These are phyloP conservation scores for Laburnicola sp. DNA, from an alignment of 2,329 filamentous ascomycete genomes.

Conservation along the genomic window DNA sequence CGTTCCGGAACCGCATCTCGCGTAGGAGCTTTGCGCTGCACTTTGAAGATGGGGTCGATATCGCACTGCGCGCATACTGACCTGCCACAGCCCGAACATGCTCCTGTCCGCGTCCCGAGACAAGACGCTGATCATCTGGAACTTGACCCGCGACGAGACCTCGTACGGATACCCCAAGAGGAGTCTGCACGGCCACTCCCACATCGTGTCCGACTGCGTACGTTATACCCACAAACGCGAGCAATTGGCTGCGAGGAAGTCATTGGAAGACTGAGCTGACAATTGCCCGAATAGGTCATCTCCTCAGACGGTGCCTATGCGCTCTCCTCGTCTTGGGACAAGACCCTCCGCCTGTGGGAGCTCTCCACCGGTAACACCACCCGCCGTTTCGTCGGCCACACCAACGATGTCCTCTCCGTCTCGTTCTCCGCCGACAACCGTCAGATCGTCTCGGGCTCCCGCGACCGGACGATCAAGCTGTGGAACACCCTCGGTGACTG, in stretches of 20 bases:
- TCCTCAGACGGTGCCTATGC: constrained; percentile 99
- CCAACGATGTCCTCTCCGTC: constrained; percentile 98
- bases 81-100: constrained; percentile 83
- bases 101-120: constrained; percentile 96
- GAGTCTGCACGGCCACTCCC: constrained; percentile 97
- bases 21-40: constrained; percentile 6
- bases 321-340: constrained; percentile 98
- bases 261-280: constrained; percentile 32
- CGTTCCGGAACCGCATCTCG: constrained; percentile 15
- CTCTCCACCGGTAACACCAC: constrained; percentile 96
- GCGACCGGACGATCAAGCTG: constrained; percentile 99
- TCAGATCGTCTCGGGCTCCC: constrained; percentile 98
- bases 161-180: constrained; percentile 99
- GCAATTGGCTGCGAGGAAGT: constrained; percentile 34
- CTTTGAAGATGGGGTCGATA: neutral
- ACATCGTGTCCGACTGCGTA: constrained; percentile 99
- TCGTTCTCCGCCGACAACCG: constrained; percentile 99
- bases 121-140: constrained; percentile 99
- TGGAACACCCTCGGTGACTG: constrained; percentile 99
- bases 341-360: constrained; percentile 99
- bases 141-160: constrained; percentile 97
- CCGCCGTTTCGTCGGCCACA: constrained; percentile 98
- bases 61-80: neutral
- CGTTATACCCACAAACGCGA: constrained; percentile 49
- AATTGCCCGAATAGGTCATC: constrained; percentile 72